phyloP scores from a whole-genome alignment of 768 basidiomycete genomes.

The Coprinellus micaceus region DNA sequence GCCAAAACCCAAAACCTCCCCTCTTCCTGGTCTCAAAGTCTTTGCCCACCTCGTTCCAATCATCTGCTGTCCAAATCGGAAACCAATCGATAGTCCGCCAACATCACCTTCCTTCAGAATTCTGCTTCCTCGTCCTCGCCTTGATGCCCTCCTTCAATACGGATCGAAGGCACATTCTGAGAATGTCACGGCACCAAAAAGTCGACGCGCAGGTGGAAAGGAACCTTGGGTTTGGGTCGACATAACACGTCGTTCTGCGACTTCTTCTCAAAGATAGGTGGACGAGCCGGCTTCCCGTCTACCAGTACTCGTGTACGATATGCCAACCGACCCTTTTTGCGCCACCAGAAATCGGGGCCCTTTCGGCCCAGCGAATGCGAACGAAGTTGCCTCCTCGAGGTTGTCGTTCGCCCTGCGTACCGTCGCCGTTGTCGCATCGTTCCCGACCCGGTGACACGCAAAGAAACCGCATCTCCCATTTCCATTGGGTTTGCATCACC shows the following conservation, averaged over 20 bases:
- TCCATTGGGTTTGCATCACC: not conserved
- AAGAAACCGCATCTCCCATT: not conserved
- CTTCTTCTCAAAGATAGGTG: not conserved
- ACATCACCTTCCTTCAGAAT: not conserved
- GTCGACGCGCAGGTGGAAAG: not conserved
- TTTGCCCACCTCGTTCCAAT: no score
- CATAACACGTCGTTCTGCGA: not conserved
- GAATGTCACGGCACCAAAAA: not conserved
- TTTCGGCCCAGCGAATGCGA: not conserved
- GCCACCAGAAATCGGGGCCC: no score
- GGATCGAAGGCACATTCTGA: not conserved
- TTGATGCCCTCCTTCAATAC: not conserved
- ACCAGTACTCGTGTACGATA: no score
- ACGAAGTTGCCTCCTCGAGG: not conserved
- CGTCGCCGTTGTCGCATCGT: not conserved
- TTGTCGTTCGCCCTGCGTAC: not conserved
- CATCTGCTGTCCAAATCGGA: no score
- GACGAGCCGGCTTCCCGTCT: not conserved
- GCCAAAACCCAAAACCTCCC: no score
- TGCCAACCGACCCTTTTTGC: no score
- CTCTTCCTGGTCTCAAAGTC: no score
- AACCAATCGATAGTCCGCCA: no score
- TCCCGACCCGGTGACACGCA: not conserved
- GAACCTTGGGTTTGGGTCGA: slow-evolving; percentile 2
- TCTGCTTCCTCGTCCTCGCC: not conserved